phyloP scores from a whole-genome alignment of 2,329 filamentous ascomycete genomes.

The Colletotrichum lentis region DNA sequence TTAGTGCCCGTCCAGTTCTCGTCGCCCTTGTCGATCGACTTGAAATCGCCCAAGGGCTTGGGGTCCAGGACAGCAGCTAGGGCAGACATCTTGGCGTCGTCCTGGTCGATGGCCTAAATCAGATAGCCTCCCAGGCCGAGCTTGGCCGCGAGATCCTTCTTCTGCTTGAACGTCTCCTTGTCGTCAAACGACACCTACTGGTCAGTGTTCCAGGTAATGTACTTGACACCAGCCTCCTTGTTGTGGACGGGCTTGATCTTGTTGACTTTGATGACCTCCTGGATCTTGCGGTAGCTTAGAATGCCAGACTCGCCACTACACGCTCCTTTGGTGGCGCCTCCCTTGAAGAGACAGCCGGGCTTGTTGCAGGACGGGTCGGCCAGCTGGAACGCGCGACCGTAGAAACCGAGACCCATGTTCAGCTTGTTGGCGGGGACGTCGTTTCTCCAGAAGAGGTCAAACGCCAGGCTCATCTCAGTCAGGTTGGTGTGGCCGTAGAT shows the following conservation, averaged over 20 bases:
- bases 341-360: conserved; percentile 38
- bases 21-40: conserved; percentile 16
- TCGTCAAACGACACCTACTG: conserved; percentile 52
- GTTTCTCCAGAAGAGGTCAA: conserved; percentile 57
- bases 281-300: conserved; percentile 42
- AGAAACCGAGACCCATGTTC: conserved; percentile 47
- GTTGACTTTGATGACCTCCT: conserved; percentile 41
- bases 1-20: conserved; percentile 28
- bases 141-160: conserved; percentile 43
- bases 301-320: conserved; percentile 42
- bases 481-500: conserved; percentile 56
- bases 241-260: conserved; percentile 42
- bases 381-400: conserved; percentile 18
- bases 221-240: conserved; percentile 45
- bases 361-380: conserved; percentile 33
- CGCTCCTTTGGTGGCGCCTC: conserved; percentile 31
- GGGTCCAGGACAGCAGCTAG: conserved; percentile 10
- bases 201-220: conserved; percentile 46
- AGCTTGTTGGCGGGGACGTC: conserved; percentile 53
- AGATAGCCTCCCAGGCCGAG: conserved; percentile 46
- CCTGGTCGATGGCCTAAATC: conserved; percentile 44
- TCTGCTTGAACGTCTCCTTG: conserved; percentile 17
- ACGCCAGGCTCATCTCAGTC: conserved; percentile 53
- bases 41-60: conserved; percentile 13
- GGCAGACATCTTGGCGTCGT: neutral